Base-by-base conservation (phyloP, 768 basidiomycete species). In the Pisolithus sp. region DNA sequence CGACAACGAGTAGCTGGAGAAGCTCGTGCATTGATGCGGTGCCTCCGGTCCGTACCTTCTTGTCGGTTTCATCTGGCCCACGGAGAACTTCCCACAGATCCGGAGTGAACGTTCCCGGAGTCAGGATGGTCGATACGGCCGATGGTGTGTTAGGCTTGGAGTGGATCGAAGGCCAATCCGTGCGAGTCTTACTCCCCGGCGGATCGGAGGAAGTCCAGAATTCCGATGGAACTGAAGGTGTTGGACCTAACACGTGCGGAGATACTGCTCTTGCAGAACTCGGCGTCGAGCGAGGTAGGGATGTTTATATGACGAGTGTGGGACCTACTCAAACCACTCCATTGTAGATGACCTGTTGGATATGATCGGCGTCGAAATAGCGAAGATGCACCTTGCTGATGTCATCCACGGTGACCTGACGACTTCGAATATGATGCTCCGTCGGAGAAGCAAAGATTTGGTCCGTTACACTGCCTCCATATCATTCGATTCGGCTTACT, bases 401-500 rank as follows among this genome's bases (percentile, higher is more conserved):
- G 80, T 95, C 60, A 82, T 98, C 36, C 96, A 98, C 57, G 94
- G 96, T 6, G 96, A 99, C 69, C 73, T 99, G 48, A 99, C 96
- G 0, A 99, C 96, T 2, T 94, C 91, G 10, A 98, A 99, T 66
- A 97, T 98, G 93, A 91, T 99, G 82, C 72, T 99, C 3, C 81
- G 89, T 20, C 77, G 71, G 53, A 47, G 40, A 34, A 58, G 54
- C 40, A 68, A 49, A 7, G 71, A 79, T 57, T 62, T 85, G 24
- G 83, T 83, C 52, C 21, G 74, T 59, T 3, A 17, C 26, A 31
- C 18, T 6, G 7, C 17, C 1, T 5, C 17, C 5, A 28, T 17
- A 18, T 2, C 28, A 7, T 20, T 24, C 12, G 5, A 23, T n/a
- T 48, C 20, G 50, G 45, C 10, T 10, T 21, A 53, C 42, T 47